Conservation (phyloP, 2,329 filamentous ascomycete genomes). For the Akanthomyces lecanii region DNA sequence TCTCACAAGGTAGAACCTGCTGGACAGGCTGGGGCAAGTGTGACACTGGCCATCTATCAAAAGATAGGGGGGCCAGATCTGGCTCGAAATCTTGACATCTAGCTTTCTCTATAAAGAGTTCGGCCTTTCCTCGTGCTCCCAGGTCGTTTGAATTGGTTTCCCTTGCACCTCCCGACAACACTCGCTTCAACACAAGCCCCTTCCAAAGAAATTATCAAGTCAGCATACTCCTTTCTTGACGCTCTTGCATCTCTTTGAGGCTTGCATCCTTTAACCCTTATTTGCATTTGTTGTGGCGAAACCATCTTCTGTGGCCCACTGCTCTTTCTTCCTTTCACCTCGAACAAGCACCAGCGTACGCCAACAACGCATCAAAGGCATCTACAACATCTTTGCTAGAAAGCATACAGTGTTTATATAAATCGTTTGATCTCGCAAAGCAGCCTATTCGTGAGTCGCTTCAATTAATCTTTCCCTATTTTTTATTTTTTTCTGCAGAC, state of each 20-base stretch:
- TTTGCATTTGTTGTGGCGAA: not conserved
- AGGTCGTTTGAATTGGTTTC: not conserved
- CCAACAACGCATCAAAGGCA: not conserved
- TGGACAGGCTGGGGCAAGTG: not conserved
- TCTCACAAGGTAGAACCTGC: not conserved
- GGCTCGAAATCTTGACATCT: not conserved
- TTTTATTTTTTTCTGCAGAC: too few relatives aligned
- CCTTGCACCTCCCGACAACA: not conserved
- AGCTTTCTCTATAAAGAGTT: not conserved
- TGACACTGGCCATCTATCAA: not conserved
- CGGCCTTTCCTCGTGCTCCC: not conserved
- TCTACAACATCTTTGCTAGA: not conserved
- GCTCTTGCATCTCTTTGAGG: not conserved
- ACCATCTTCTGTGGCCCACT: not conserved
- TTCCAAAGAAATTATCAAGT: not conserved
- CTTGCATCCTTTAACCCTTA: not conserved
- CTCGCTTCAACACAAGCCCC: not conserved
- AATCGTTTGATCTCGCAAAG: not conserved
- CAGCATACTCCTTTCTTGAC: not conserved
- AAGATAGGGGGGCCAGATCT: not conserved
- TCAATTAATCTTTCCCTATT: not conserved
- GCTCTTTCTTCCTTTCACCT: not conserved
- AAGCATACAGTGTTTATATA: too few relatives aligned
- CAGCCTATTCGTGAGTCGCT: not conserved
- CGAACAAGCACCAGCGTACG: not conserved